Conservation (phyloP, 2,329 filamentous ascomycete species). For the Colletotrichum cereale region DNA sequence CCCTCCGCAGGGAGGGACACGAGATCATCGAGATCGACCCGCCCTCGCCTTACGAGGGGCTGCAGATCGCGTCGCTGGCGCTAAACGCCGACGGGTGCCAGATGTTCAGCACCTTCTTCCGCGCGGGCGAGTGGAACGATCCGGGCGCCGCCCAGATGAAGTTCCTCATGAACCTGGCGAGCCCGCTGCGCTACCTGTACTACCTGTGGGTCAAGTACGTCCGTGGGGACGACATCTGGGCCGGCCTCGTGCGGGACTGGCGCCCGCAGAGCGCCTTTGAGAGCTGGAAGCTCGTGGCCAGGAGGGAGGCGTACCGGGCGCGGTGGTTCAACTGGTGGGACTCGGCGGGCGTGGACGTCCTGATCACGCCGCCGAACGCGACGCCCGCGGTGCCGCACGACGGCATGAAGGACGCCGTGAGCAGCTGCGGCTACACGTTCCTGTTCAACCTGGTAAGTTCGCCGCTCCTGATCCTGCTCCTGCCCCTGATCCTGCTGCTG, state of each 20-base stretch:
- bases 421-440: constrained; percentile 93
- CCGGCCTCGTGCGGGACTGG: constrained; percentile 80
- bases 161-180: constrained; percentile 78
- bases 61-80: constrained; percentile 82
- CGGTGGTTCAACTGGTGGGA: constrained; percentile 91
- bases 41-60: constrained; percentile 79
- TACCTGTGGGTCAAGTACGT: constrained; percentile 92
- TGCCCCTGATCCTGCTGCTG: too few species aligned
- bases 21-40: constrained; percentile 74
- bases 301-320: constrained; percentile 82
- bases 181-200: constrained; percentile 84
- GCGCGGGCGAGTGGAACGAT: constrained; percentile 83
- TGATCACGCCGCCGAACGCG: constrained; percentile 88
- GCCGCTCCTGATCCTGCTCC: constrained; percentile 34
- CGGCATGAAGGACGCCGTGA: constrained; percentile 87
- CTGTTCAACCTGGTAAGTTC: constrained; percentile 84
- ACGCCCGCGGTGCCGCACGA: constrained; percentile 90
- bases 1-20: constrained; percentile 79
- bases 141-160: constrained; percentile 81
- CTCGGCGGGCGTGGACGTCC: constrained; percentile 77
- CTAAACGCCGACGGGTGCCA: constrained; percentile 87
- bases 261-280: constrained; percentile 79
- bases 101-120: constrained; percentile 83
- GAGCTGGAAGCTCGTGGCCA: constrained; percentile 84
- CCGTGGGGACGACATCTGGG: constrained; percentile 81